phyloP scores from a whole-genome alignment of 352 stramenopile genomes.

The Labyrinthula sp. region DNA sequence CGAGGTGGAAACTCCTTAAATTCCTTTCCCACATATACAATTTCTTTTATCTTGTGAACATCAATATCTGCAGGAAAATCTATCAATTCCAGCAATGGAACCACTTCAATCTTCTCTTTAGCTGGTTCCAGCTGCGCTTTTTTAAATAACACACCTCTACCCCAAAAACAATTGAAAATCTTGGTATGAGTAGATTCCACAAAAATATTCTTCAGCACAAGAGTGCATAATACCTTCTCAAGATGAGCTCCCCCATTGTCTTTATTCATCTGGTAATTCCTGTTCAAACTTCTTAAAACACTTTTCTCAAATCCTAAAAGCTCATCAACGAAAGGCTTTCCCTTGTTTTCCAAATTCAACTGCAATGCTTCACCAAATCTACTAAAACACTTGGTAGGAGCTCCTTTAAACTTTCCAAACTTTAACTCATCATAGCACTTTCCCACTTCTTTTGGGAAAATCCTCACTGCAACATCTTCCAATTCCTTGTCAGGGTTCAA shows the following conservation, averaged over 20 bases:
- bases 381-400: constrained; percentile 1
- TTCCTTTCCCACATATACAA: constrained; percentile 73
- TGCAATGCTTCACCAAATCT: constrained; percentile 6
- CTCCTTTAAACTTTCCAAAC: constrained; percentile 6
- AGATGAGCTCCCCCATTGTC: constrained; percentile 52
- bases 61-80: constrained; percentile 74
- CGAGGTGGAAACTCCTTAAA: constrained; percentile 44
- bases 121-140: constrained; percentile 65
- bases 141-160: constrained; percentile 76
- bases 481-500: too few species aligned
- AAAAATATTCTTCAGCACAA: constrained; percentile 53
- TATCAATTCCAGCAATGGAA: constrained; percentile 27
- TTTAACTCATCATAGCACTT: not conserved
- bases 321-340: constrained; percentile 1
- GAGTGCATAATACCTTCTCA: constrained; percentile 56
- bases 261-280: constrained; percentile 34
- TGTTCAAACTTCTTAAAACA: constrained; percentile 15
- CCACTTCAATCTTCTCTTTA: constrained; percentile 36
- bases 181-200: constrained; percentile 54
- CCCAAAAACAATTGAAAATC: constrained; percentile 55
- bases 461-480: too few species aligned
- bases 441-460: constrained; percentile 4
- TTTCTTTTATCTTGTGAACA: constrained; percentile 70
- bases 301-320: constrained; percentile 14
- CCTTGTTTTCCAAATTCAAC: not conserved